A percentile compares a stretch with the other conserved stretches of the same genome.
These are phyloP conservation scores for Suillus variegatus DNA, from an alignment of 768 basidiomycete genomes.

Conservation along the genomic window DNA sequence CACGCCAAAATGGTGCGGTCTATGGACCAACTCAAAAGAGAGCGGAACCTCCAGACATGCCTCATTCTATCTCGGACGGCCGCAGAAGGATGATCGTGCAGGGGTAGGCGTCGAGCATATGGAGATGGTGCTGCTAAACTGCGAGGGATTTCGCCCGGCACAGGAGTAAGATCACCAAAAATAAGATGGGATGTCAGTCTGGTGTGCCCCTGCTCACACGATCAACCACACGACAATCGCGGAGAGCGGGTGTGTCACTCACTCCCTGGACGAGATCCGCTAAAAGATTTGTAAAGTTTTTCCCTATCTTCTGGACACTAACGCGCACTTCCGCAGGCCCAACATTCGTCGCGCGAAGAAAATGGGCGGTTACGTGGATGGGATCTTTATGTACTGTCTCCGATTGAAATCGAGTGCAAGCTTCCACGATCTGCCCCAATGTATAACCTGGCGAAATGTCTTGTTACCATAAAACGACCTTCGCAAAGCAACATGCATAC, in stretches of 20 bases:
- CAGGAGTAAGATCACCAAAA: conserved; percentile 48
- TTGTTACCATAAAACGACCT: not conserved
- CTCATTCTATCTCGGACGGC: conserved; percentile 27
- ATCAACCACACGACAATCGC: not conserved
- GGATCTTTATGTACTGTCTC: conserved; percentile 52
- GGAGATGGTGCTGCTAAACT: conserved; percentile 52
- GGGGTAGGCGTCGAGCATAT: conserved; percentile 60
- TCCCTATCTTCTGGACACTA: conserved; percentile 48
- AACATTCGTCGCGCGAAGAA: conserved; percentile 44
- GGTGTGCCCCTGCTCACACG: conserved; percentile 39
- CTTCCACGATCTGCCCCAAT: conserved; percentile 54
- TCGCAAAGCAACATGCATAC: conserved; percentile 26
- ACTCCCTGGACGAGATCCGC: conserved; percentile 65
- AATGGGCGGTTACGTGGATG: conserved; percentile 63
- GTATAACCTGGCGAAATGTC: conserved; percentile 49
- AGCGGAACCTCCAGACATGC: conserved; percentile 37
- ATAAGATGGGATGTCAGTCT: conserved; percentile 56
- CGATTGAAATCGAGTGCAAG: conserved; percentile 54
- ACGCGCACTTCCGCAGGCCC: conserved; percentile 50
- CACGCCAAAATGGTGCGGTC: conserved; percentile 43
- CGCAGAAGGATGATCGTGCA: conserved; percentile 53
- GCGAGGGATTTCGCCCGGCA: conserved; percentile 11
- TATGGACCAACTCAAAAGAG: conserved; percentile 36
- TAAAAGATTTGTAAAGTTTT: conserved; percentile 54
- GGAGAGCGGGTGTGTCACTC: conserved; percentile 15